These are phyloP conservation scores for Babesia ovata DNA, from an alignment of 169 alveolate species.

Conservation along the genomic window DNA sequence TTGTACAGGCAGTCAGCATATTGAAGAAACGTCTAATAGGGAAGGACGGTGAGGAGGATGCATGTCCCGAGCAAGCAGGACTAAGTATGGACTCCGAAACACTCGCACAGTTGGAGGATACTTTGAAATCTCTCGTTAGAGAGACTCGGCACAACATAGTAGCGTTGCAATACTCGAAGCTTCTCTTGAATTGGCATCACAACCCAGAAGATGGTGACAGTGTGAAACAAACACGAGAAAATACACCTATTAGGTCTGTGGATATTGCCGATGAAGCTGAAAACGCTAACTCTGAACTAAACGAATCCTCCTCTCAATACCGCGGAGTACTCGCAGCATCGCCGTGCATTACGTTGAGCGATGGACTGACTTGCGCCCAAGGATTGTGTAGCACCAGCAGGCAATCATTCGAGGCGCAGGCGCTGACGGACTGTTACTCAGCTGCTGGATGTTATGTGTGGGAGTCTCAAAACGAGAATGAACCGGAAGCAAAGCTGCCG, in stretches of 20 bases:
- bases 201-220: neutral
- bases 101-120: neutral
- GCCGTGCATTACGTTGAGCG: slow-evolving; percentile 48
- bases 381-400: slow-evolving; percentile 56
- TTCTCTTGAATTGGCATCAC: slow-evolving; percentile 14
- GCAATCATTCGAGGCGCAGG: slow-evolving; percentile 9
- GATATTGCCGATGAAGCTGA: neutral
- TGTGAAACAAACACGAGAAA: neutral
- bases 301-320: neutral
- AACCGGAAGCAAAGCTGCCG: neutral
- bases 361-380: slow-evolving; percentile 40
- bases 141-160: slow-evolving; percentile 10
- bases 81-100: neutral
- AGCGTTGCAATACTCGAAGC: slow-evolving; percentile 18
- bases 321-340: slow-evolving; percentile 21
- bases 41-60: neutral
- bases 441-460: slow-evolving; percentile 67
- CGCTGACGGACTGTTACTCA: slow-evolving; percentile 50
- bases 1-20: neutral
- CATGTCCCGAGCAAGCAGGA: neutral
- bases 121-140: neutral
- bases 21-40: neutral
- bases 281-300: neutral
- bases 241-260: neutral
- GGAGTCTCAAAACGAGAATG: slow-evolving; percentile 24